Evolutionary conservation across 139 green algal species (phyloP).

Genomic region (Zygnema circumcarinatum): DNA sequence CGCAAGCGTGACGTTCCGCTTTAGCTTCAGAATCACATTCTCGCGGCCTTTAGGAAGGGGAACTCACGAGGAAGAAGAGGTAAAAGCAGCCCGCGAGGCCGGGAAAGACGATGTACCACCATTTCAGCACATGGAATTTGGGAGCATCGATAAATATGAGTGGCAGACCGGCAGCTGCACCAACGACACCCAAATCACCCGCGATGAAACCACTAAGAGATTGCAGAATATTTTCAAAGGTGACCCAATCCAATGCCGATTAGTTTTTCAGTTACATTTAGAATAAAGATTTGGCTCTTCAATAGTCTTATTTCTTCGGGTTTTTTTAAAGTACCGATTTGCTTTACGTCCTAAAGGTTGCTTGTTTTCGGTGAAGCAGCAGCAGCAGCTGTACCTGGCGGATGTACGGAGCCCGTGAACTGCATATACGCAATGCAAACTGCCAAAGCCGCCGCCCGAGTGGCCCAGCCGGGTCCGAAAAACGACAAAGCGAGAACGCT

Average conservation of each 20-base stretch:
- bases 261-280: too few relatives aligned
- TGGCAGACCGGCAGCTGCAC: slow-evolving; percentile 12
- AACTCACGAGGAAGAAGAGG: slow-evolving; percentile 35
- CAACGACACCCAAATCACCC: not conserved
- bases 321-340: too few relatives aligned
- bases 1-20: too few relatives aligned
- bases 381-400: too few relatives aligned
- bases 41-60: too few relatives aligned
- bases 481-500: slow-evolving; percentile 6
- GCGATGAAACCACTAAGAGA: not conserved
- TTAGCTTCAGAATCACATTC: too few relatives aligned
- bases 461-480: slow-evolving; percentile 29
- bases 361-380: too few relatives aligned
- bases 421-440: slow-evolving; percentile 23
- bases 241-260: too few relatives aligned
- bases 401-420: slow-evolving; percentile 28
- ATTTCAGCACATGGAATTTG: slow-evolving; percentile 1
- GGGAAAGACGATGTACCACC: slow-evolving; percentile 26
- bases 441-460: not conserved
- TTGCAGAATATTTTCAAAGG: not conserved
- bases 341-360: too few relatives aligned
- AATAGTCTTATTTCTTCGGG: too few relatives aligned
- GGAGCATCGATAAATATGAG: slow-evolving; percentile 15
- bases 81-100: not conserved
- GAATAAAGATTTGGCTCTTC: too few relatives aligned